Evolutionary conservation across 1,284 basidiomycete species (phyloP).

Genomic region (Irpex sp.): DNA sequence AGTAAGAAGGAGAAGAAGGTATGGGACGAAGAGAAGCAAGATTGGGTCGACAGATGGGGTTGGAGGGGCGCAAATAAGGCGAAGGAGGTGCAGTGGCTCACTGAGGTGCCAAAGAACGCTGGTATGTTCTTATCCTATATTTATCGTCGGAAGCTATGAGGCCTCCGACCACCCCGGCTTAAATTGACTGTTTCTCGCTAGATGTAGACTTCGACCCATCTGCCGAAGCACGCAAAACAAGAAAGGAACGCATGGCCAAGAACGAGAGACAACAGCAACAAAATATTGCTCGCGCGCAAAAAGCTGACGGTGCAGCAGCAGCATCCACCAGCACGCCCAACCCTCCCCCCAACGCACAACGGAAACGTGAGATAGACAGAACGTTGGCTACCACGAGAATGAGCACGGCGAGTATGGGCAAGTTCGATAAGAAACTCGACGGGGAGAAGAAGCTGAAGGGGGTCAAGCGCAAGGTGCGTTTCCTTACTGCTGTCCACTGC

Average conservation of each 20-base stretch:
- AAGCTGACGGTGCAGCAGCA: conserved; percentile 8
- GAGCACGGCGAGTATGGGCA: conserved; percentile 92
- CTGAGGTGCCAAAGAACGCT: conserved; percentile 84
- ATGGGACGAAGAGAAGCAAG: conserved; percentile 94
- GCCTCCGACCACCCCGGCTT: background rate
- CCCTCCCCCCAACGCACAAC: conserved; percentile 18
- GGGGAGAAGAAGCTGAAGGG: conserved; percentile 89
- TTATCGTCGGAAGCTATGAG: background rate
- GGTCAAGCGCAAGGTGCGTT: conserved; percentile 85
- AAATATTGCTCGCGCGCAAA: conserved; percentile 71
- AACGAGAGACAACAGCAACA: conserved; percentile 81
- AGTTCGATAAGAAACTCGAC: conserved; percentile 85
- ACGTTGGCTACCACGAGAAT: conserved; percentile 77
- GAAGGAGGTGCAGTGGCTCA: conserved; percentile 88
- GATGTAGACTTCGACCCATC: conserved; percentile 79
- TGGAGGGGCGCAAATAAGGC: conserved; percentile 89
- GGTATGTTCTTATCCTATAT: conserved; percentile 46
- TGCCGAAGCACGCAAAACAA: conserved; percentile 69
- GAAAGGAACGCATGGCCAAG: conserved; percentile 80
- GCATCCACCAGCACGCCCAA: conserved; percentile 32
- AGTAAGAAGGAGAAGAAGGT: conserved; percentile 78
- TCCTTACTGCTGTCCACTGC: too few species aligned
- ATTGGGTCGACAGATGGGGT: conserved; percentile 95
- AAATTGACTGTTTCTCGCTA: conserved; percentile 22
- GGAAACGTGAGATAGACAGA: conserved; percentile 76